Percentiles rank a stretch among this genome's conserved stretches.
phyloP scores from a whole-genome alignment of 495 filamentous ascomycete genomes.

The Aspergillus coremiiformis region DNA sequence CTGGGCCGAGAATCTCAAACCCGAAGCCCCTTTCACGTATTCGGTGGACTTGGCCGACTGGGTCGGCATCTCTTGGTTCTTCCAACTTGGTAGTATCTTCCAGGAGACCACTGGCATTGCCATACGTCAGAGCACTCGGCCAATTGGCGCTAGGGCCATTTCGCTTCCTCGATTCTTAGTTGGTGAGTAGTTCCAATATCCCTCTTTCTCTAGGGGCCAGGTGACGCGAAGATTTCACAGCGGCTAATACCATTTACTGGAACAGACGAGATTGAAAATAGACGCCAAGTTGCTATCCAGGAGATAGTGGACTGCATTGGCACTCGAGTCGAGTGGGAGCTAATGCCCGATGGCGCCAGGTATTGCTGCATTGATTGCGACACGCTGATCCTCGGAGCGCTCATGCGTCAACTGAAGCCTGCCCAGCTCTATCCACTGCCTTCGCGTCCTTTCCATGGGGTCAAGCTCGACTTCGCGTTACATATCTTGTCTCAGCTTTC shows the following conservation, averaged over 20 bases:
- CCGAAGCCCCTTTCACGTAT: slow-evolving; percentile 4
- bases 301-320: neutral
- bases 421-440: slow-evolving; percentile 2
- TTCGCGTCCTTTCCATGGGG: neutral
- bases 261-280: neutral
- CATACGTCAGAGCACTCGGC: neutral
- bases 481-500: neutral
- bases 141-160: neutral
- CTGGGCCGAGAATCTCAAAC: slow-evolving; percentile 28
- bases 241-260: neutral
- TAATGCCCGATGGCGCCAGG: neutral
- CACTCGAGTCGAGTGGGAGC: neutral
- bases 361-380: slow-evolving; percentile 4
- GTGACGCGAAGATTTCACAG: neutral
- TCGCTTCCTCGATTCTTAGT: neutral
- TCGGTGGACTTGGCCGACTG: slow-evolving; percentile 19
- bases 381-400: neutral
- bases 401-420: neutral
- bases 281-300: neutral
- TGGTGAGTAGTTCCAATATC: neutral
- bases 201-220: neutral
- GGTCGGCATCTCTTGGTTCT: slow-evolving; percentile 26
- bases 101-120: slow-evolving; percentile 1
- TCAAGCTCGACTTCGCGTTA: neutral
- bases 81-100: slow-evolving; percentile 3